These are phyloP conservation scores for Fusarium napiforme DNA, from an alignment of 2,329 filamentous ascomycete genomes.

Conservation along the genomic window DNA sequence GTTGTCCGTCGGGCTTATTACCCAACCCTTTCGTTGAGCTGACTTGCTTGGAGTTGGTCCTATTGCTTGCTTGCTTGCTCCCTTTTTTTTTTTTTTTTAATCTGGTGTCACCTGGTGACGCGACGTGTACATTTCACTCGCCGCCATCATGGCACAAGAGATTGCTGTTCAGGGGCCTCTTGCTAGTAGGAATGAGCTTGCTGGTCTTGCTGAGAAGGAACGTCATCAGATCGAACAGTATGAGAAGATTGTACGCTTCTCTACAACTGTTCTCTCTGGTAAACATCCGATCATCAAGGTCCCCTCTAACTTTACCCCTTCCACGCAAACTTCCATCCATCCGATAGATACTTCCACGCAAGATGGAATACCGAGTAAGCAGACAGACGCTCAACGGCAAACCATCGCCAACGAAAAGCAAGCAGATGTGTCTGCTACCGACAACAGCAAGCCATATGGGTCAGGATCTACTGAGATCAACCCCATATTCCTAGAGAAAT, in stretches of 20 bases:
- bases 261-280: slow-evolving; percentile 83
- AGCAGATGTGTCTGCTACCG: slow-evolving; percentile 32
- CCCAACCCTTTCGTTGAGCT: slow-evolving; percentile 13
- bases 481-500: slow-evolving; percentile 86
- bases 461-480: slow-evolving; percentile 75
- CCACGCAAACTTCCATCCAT: slow-evolving; percentile 33
- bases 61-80: slow-evolving; percentile 14
- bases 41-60: slow-evolving; percentile 4
- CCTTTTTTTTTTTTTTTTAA: not conserved
- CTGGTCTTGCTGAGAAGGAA: slow-evolving; percentile 57
- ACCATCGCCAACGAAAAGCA: slow-evolving; percentile 53
- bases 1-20: slow-evolving; percentile 24
- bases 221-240: slow-evolving; percentile 74
- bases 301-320: slow-evolving; percentile 54
- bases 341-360: slow-evolving; percentile 39
- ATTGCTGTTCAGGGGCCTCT: slow-evolving; percentile 29
- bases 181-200: slow-evolving; percentile 37
- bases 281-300: slow-evolving; percentile 73
- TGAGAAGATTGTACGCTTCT: slow-evolving; percentile 82
- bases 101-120: slow-evolving; percentile 30
- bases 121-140: slow-evolving; percentile 37
- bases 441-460: slow-evolving; percentile 53
- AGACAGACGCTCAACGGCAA: slow-evolving; percentile 48
- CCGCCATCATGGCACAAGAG: slow-evolving; percentile 45
- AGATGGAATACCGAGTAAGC: slow-evolving; percentile 17